Base-by-base conservation (phyloP, 768 basidiomycete genomes). In the Lactarius hengduanensis region DNA sequence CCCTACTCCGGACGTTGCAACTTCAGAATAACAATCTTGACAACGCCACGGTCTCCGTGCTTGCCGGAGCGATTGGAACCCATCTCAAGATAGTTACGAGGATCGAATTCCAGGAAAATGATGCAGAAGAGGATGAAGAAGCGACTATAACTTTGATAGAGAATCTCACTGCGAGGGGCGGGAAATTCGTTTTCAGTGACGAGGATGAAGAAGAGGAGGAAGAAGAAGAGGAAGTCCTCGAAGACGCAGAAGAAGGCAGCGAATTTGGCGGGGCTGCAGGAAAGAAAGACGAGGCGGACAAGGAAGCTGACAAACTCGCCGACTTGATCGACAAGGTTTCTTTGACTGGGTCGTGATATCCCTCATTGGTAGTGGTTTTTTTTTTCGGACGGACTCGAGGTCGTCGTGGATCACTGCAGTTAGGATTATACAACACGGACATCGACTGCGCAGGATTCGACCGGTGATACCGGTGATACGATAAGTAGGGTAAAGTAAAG, bases 11-110 rank as follows among this genome's bases (percentile, higher is more conserved):
- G 71, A 84, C 82, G 10, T 81, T 98, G 57, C 89, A 89, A 71
- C 80, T 98, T 41, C 93, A 98, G 78, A 97, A 96, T 74, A 94
- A 96, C 75, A 95, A 98, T 72, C 82, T 98, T 55, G 90, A 94
- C 69, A 77, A 81, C 5, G 76, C 82, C 55, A 82, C 92, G 11
- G 88, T 93, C 65, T 78, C 81, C 34, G 74, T 92, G 5, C 80
- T 98, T 32, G 86, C 90, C 1, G 75, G 82, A 26, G 87, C 85
- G 1, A 85, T 98, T 63, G 79, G 80, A 26, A 78, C 81, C 30
- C 84, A 87, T 50, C 75, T 95, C 56, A 76, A 79, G 30, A 77
- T 77, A 45, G 76, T 99, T 54, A 86, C 78, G 77, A 79, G 76
- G 62, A 76, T 98, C 61, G 96, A 98, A 75, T 73, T 98, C 66